phyloP scores from a whole-genome alignment of 2,329 filamentous ascomycete genomes.

The Verticillium albo-atrum region DNA sequence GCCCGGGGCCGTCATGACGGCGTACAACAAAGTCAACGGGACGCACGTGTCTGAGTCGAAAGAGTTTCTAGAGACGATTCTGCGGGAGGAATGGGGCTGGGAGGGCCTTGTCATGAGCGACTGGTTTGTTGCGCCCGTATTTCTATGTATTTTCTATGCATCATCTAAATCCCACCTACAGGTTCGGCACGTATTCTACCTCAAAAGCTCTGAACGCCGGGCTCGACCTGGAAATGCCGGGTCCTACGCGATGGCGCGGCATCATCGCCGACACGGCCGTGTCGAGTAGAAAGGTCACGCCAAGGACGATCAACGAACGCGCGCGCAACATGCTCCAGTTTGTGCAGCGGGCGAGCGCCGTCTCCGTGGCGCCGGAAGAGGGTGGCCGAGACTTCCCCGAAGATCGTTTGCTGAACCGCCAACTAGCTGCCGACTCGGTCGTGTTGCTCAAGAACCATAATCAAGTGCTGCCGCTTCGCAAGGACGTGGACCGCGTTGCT shows the following conservation, averaged over 20 bases:
- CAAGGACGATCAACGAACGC: conserved; percentile 43
- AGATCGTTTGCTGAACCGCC: conserved; percentile 55
- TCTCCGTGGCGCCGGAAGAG: conserved; percentile 25
- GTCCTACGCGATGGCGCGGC: conserved; percentile 35
- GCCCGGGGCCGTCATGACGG: conserved; percentile 54
- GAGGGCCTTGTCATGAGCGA: conserved; percentile 55
- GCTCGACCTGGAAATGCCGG: conserved; percentile 57
- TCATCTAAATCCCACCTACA: neutral
- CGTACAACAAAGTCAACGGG: conserved; percentile 56
- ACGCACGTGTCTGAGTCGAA: conserved; percentile 49
- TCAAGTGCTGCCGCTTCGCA: conserved; percentile 56
- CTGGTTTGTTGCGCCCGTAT: conserved; percentile 33
- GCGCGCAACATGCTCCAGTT: conserved; percentile 53
- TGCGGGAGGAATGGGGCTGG: conserved; percentile 55
- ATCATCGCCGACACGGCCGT: neutral
- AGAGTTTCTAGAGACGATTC: conserved; percentile 42
- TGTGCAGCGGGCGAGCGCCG: conserved; percentile 50
- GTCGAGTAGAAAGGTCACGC: neutral
- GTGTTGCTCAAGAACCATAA: conserved; percentile 73
- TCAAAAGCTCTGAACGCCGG: conserved; percentile 46
- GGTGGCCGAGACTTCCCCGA: conserved; percentile 38
- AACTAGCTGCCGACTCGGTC: conserved; percentile 49
- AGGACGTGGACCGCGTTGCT: conserved; percentile 41
- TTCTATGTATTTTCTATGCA: neutral
- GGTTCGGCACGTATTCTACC: conserved; percentile 48